Base-by-base conservation (phyloP, 1,139 yeast species). In the Taphrina communis region DNA sequence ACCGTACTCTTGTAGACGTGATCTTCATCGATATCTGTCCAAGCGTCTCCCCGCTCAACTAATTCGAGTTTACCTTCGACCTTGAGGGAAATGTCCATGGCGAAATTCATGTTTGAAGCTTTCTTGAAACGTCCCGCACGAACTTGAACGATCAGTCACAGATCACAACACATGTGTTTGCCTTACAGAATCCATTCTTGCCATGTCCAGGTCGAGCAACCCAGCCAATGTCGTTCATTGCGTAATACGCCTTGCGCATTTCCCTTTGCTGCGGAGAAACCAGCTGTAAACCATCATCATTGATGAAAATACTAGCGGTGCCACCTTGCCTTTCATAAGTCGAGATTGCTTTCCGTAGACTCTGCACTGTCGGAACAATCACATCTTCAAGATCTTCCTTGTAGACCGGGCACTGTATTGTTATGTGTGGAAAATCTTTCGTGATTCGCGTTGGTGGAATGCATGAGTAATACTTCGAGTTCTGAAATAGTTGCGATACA, bases 61-160 rank as follows among this genome's bases (percentile, higher is more conserved):
- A 53, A 12, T 19, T 61, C 66, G 8, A 71, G 70, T 50, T 61
- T 60, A 11, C 63, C 69, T 53, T 71, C 72, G 25, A 71, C 70
- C 14, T 71, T 71, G 41, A 68, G 66, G n/a, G 72, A 66, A 36
- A 71, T 70, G 53, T 70, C 71, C 51, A 71, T 66, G 46, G 70
- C 70, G 52, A 67, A 70, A 51, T 70, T 70, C 73, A 71, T 70
- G 52, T 71, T 71, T 42, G 71, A 69, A 9, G 73, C 73, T 21
- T 71, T 71, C 57, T 71, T 71, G 58, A 71, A 71, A 1, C 72
- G 57, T 6, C 73, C 73, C 1, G 70, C 71, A 0, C 73, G 70
- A 17, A 66, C 60, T 58, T 1, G 19, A 8, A 44, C 36, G 5
- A 53, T 53, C 42, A 53, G 58, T 53, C 11, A 38, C 44, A 14